These are phyloP conservation scores for Fusarium sp. DNA, from an alignment of 2,329 filamentous ascomycete species.

Conservation along the genomic window DNA sequence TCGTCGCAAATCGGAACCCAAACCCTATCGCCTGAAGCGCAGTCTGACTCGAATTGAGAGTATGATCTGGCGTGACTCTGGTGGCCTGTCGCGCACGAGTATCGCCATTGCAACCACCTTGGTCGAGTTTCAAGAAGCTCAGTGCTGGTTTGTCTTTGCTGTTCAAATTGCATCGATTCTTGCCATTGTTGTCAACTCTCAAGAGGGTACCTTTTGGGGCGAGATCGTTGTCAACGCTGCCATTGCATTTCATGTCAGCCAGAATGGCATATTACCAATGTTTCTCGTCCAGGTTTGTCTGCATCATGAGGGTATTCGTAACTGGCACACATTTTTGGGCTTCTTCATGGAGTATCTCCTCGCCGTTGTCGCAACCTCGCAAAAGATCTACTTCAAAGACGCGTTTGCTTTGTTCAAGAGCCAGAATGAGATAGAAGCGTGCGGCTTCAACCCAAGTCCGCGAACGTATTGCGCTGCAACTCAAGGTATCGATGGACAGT, in stretches of 20 bases:
- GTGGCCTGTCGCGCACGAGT: conserved; percentile 52
- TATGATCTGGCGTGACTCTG: conserved; percentile 54
- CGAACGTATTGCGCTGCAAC: conserved; percentile 54
- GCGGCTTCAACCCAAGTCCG: conserved; percentile 53
- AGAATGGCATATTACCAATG: conserved; percentile 54
- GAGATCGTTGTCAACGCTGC: conserved; percentile 55
- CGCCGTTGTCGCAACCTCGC: conserved; percentile 53
- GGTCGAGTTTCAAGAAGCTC: conserved; percentile 56
- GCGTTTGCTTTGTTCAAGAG: conserved; percentile 51
- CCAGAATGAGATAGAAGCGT: conserved; percentile 49
- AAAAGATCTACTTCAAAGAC: conserved; percentile 51
- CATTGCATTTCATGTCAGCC: conserved; percentile 53
- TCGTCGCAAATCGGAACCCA: conserved; percentile 32
- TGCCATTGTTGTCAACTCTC: conserved; percentile 55
- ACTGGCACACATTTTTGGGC: conserved; percentile 56
- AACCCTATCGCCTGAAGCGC: conserved; percentile 44
- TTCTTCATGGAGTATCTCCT: conserved; percentile 54
- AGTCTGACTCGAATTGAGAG: conserved; percentile 51
- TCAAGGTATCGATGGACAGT: conserved; percentile 49
- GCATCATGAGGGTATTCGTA: conserved; percentile 55
- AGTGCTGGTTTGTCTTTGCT: conserved; percentile 56
- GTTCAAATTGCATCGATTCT: conserved; percentile 56
- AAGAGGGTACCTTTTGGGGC: conserved; percentile 55
- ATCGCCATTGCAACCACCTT: conserved; percentile 55
- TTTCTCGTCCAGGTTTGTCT: conserved; percentile 54